phyloP scores from a whole-genome alignment of 2,329 filamentous ascomycete genomes.

The Graphilbum fragrans region DNA sequence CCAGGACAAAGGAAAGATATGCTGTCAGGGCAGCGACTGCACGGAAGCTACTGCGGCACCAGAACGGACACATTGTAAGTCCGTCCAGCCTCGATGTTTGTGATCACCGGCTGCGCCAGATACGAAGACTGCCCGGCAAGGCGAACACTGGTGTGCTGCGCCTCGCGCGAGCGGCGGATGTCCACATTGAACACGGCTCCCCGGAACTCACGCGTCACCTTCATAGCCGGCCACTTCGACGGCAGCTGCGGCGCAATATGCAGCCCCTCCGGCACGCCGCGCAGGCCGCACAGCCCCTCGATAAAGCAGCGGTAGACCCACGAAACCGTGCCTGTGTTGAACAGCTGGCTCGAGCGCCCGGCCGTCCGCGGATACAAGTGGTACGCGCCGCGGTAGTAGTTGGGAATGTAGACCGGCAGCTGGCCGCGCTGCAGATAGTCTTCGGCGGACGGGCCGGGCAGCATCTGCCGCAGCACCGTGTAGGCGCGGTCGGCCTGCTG shows the following conservation, averaged over 20 bases:
- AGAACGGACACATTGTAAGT: conserved; percentile 31
- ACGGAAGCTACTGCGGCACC: conserved; percentile 4
- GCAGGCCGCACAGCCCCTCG: conserved; percentile 41
- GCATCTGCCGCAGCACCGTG: conserved; percentile 36
- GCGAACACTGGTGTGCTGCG: conserved; percentile 26
- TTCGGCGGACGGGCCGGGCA: conserved; percentile 37
- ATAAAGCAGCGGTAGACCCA: conserved; percentile 45
- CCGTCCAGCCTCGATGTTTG: conserved; percentile 25
- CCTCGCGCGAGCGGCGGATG: conserved; percentile 26
- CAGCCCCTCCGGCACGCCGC: conserved; percentile 34
- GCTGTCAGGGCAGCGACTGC: no score
- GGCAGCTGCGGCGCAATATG: conserved; percentile 37
- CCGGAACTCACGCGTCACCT: conserved; percentile 34
- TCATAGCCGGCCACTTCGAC: conserved; percentile 33
- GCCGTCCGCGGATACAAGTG: conserved; percentile 36
- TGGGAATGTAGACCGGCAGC: conserved; percentile 44
- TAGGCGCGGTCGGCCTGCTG: conserved; percentile 35
- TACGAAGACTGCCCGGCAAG: conserved; percentile 24
- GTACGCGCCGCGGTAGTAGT: conserved; percentile 44
- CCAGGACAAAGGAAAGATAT: no score
- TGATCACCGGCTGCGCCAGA: conserved; percentile 27
- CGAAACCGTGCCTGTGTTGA: conserved; percentile 45
- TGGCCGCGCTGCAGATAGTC: conserved; percentile 41
- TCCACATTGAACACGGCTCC: conserved; percentile 35
- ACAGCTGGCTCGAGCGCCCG: conserved; percentile 42